Percentiles rank a stretch among this genome's conserved stretches.
phyloP scores from a whole-genome alignment of 192 early-diverging fungal species.

The Pilaira anomala region DNA sequence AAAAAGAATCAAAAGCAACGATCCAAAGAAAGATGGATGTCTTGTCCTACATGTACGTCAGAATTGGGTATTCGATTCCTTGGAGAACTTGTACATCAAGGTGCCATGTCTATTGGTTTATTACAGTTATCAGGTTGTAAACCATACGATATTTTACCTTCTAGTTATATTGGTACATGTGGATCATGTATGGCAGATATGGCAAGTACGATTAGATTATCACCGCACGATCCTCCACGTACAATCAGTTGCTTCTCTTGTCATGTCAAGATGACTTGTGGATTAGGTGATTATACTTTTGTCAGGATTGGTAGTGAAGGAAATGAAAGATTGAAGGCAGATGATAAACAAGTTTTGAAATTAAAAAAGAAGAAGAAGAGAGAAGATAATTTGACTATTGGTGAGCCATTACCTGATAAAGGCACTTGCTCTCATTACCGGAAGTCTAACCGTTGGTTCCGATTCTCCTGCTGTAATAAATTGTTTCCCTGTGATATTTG shows the following conservation, averaged over 20 bases:
- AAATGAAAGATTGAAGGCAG: conserved; percentile 20
- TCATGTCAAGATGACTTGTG: conserved; percentile 44
- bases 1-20: too few species aligned
- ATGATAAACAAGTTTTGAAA: conserved; percentile 21
- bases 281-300: conserved; percentile 57
- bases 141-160: conserved; percentile 71
- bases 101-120: conserved; percentile 58
- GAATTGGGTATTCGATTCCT: conserved; percentile 26
- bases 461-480: conserved; percentile 89
- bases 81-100: conserved; percentile 47
- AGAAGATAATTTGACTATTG: conserved; percentile 58
- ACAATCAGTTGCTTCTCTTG: conserved; percentile 40
- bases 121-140: conserved; percentile 70
- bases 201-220: conserved; percentile 41
- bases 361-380: conserved; percentile 49
- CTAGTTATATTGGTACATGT: conserved; percentile 67
- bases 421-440: conserved; percentile 83
- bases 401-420: conserved; percentile 69
- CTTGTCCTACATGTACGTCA: conserved; percentile 28
- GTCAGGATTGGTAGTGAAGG: conserved; percentile 37
- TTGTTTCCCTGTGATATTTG: conserved; percentile 82
- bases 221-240: conserved; percentile 39
- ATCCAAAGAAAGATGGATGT: conserved; percentile 18
- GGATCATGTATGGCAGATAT: conserved; percentile 57
- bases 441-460: conserved; percentile 88